Base-by-base conservation (phyloP, 257 asterid genomes). In the Misopates orontium region DNA sequence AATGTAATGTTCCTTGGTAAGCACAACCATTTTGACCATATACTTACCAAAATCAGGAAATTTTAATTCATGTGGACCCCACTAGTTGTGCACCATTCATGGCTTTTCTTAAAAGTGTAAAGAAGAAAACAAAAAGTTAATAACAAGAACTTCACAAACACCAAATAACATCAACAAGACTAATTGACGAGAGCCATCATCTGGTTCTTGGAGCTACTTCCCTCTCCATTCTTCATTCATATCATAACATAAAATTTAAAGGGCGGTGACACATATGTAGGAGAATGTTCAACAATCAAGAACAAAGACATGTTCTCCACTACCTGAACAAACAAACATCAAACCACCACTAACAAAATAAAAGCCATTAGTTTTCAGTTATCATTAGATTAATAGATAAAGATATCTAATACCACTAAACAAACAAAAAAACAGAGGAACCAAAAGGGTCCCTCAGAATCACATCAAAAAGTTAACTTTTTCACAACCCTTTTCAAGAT, bases 381-480 rank as follows among this genome's bases (percentile, higher is more conserved):
- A n/a, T n/a, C n/a, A n/a, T n/a, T n/a, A n/a, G n/a, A n/a, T n/a
- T n/a, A n/a, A n/a, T n/a, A n/a, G n/a, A n/a, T n/a, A n/a, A n/a
- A n/a, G n/a, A n/a, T n/a, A n/a, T n/a, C 22, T 28, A 21, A 15
- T 24, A 10, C 15, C 16, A 56, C 6, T 66, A 47, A 25, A 49
- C 31, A 39, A 68, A 45, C 41, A 44, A 69, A 36, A 28, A 36
- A 18, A 62, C n/a, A 49, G 6, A 64, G 54, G 22, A 42, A 66
- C 10, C 16, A n/a, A 68, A 56, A 63, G 54, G 62, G 75, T 4
- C 12, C 19, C 58, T 10, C 50, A 36, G 42, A 60, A 60, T 65
- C 65, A 42, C 48, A 66, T 66, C 14, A 56, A 61, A 66, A 73
- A 49, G 75, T n/a, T 32, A 24, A 62, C 70, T 50, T 77, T 73